Percentiles rank a stretch among this genome's conserved stretches.
These are phyloP conservation scores for Stentor coeruleus DNA, from an alignment of 73 alveolate genomes.

Conservation along the genomic window DNA sequence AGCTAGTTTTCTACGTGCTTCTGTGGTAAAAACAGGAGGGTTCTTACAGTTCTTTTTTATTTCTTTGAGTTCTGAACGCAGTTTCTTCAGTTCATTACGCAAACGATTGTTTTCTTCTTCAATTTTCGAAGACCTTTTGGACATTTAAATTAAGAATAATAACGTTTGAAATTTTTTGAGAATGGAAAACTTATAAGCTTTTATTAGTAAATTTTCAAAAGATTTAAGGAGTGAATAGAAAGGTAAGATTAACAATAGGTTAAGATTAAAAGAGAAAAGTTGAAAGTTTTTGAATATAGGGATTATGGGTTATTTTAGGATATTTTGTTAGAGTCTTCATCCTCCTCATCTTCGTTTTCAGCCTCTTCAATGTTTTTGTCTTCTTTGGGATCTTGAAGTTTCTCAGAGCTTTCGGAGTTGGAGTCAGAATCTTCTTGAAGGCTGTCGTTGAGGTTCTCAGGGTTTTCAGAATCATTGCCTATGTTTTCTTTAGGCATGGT, in stretches of 20 bases:
- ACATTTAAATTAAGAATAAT: background rate
- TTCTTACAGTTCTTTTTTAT: too few relatives aligned
- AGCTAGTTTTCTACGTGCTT: background rate
- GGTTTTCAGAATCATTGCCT: conserved; percentile 16
- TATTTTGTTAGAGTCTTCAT: too few relatives aligned
- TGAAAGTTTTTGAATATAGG: too few relatives aligned
- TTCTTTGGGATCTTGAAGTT: background rate
- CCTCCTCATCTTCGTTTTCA: too few relatives aligned
- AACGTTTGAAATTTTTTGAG: too few relatives aligned
- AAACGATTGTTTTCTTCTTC: background rate
- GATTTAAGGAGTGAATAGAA: too few relatives aligned
- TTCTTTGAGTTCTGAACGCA: background rate
- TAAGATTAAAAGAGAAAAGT: too few relatives aligned
- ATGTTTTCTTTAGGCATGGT: conserved; percentile 8
- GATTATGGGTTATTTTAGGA: too few relatives aligned
- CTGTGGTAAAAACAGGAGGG: background rate
- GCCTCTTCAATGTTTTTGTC: background rate
- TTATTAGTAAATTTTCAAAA: too few relatives aligned
- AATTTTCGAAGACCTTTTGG: background rate
- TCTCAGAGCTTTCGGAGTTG: too few relatives aligned
- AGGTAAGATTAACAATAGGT: too few relatives aligned
- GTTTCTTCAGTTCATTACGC: background rate
- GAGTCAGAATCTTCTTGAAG: background rate
- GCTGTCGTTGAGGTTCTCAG: background rate
- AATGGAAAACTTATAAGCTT: too few relatives aligned